Evolutionary conservation across 1,139 yeast genomes (phyloP).

Genomic region (Casaregolazyma suthepensis): DNA sequence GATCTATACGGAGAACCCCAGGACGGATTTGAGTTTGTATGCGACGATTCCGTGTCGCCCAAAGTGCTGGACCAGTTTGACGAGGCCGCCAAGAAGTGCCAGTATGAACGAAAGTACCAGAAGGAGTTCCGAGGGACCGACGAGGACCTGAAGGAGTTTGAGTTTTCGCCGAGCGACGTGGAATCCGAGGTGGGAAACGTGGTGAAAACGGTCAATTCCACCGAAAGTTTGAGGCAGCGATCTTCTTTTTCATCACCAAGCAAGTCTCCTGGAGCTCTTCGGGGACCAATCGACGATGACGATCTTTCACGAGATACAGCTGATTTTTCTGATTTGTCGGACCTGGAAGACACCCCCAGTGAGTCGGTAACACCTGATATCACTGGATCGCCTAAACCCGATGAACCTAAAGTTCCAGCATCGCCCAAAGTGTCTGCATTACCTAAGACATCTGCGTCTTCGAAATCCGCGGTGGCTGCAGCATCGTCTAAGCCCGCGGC

Average conservation of each 20-base stretch:
- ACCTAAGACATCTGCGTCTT: not conserved
- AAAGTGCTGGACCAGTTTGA: conserved; percentile 62
- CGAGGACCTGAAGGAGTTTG: conserved; percentile 53
- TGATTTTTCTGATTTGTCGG: not conserved
- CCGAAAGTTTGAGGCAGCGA: not conserved
- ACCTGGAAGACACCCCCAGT: not conserved
- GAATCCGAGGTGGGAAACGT: not conserved
- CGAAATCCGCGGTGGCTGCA: no score
- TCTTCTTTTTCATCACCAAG: not conserved
- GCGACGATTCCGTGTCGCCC: conserved; percentile 54
- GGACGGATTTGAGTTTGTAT: conserved; percentile 74
- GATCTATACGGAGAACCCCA: conserved; percentile 84
- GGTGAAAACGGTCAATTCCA: not conserved
- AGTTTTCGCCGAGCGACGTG: conserved; percentile 20
- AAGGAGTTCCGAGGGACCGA: conserved; percentile 45
- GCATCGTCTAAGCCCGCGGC: no score
- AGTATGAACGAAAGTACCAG: conserved; percentile 70
- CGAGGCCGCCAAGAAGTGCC: conserved; percentile 56
- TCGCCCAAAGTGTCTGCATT: not conserved
- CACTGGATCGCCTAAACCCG: not conserved
- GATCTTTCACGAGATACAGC: not conserved
- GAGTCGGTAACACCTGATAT: not conserved
- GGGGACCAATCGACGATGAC: not conserved
- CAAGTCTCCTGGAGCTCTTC: not conserved
- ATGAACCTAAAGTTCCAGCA: not conserved